phyloP scores from a whole-genome alignment of 2,329 filamentous ascomycete species.

The Capronia coronata region DNA sequence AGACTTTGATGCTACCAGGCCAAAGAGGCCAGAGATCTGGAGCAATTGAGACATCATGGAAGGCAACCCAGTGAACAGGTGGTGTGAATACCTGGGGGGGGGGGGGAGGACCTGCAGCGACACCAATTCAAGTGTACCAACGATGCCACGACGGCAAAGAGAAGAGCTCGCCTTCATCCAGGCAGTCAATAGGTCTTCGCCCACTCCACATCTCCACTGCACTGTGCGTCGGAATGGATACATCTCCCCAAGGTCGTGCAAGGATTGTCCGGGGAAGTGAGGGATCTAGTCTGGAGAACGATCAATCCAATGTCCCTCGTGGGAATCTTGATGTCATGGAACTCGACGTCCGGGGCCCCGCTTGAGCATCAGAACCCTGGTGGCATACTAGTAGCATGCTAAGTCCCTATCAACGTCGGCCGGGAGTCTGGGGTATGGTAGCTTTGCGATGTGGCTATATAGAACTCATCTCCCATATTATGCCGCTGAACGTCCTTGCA shows the following conservation, averaged over 20 bases:
- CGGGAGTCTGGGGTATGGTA: too few species aligned
- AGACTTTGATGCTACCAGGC: not conserved
- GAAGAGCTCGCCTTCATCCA: too few species aligned
- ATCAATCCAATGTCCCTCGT: not conserved
- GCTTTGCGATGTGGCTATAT: too few species aligned
- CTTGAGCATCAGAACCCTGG: too few species aligned
- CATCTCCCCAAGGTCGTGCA: not conserved
- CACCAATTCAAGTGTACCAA: not conserved
- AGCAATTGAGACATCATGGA: not conserved
- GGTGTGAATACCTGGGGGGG: not conserved
- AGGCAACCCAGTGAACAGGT: not conserved
- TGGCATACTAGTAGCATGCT: too few species aligned
- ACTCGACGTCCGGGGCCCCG: too few species aligned
- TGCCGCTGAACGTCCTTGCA: too few species aligned
- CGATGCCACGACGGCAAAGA: not conserved
- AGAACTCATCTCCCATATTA: too few species aligned
- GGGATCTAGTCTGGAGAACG: not conserved
- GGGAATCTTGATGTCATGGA: not conserved
- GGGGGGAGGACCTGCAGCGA: not conserved
- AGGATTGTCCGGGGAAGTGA: not conserved
- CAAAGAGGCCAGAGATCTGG: not conserved
- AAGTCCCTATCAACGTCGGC: too few species aligned
- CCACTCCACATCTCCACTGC: not conserved
- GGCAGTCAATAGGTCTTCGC: too few species aligned
- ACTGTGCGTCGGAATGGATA: not conserved